Evolutionary conservation across 306 rosid species (phyloP), one percentile per base, ranked within the genome.

Genomic region (Adenanthera pavonina): DNA sequence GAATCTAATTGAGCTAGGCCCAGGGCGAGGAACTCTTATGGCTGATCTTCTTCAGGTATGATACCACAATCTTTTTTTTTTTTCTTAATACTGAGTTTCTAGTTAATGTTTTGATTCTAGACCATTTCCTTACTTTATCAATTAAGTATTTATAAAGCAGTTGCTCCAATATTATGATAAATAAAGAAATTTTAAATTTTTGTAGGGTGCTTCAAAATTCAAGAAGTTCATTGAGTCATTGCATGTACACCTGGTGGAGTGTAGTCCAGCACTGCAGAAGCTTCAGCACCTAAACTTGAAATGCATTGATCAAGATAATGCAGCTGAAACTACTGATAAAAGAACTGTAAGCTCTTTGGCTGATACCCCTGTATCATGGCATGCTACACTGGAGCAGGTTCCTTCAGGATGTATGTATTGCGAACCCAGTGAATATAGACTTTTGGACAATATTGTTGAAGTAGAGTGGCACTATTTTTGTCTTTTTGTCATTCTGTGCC

Each of bases 1-100:
- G 62, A 93, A 92, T 88, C 76, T 95, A 15, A 81, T 95, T 7
- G 97, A 95, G 91, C 88, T 95, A 33, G 99, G 99, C 6, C 98
- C 99, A 0, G 99, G 99, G 52, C 89, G 99, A 78, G 99, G 99
- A 83, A 93, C 98, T 59, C 98, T 95, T 12, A 92, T 93, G 96
- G 97, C 87, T 0, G 99, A 95, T 79, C 94, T 95, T 81, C 97
- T 95, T 78, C 92, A 88, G 3, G 99, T 93, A 90, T 65, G 90
- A 20, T 74, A 78, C 12, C 52, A 64, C 33, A 47, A 14, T 70
- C 47, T 80, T 0, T 30, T 80, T 35, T 72, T n/a, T 61, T 49
- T 48, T 12, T 41, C 4, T 65, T 65, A 2, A 13, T 2, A 25
- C 19, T 0, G 41, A 70, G 60, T 66, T 78, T 51, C 35, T 56